phyloP scores from a whole-genome alignment of 208 protist species.

The Kentomonas sorsogonicus region DNA sequence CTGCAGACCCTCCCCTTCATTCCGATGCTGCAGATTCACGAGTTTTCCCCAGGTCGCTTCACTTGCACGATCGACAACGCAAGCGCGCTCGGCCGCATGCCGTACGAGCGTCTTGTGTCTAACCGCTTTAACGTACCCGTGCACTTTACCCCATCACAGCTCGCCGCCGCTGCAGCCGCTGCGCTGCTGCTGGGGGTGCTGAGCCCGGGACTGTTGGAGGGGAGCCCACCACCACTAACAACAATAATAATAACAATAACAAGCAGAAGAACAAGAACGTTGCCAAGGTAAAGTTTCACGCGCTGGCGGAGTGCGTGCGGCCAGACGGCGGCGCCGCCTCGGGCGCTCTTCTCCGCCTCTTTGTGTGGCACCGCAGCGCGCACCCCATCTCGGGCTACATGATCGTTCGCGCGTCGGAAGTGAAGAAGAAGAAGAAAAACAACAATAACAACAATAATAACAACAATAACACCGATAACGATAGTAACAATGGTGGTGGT shows the following conservation, averaged over 20 bases:
- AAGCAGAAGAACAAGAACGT: not conserved
- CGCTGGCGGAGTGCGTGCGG: too few species aligned
- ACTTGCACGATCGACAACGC: constrained; percentile 77
- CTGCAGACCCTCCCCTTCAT: constrained; percentile 52
- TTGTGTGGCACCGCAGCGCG: constrained; percentile 63
- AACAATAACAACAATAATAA: not conserved
- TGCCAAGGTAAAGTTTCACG: constrained; percentile 64
- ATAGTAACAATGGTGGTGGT: not conserved
- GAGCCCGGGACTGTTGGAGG: too few species aligned
- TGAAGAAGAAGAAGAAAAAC: constrained; percentile 66
- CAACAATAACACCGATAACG: constrained; percentile 1
- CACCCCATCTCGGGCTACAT: constrained; percentile 32
- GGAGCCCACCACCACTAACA: constrained; percentile 43
- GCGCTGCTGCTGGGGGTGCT: too few species aligned
- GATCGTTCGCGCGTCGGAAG: constrained; percentile 57
- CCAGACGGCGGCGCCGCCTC: too few species aligned
- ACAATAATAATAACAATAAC: not conserved
- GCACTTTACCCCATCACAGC: too few species aligned
- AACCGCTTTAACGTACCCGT: constrained; percentile 48
- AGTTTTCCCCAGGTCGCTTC: constrained; percentile 70
- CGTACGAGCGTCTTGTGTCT: constrained; percentile 48
- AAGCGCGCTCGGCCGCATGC: constrained; percentile 41
- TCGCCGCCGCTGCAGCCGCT: too few species aligned
- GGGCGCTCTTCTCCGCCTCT: too few species aligned
- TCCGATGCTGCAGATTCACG: constrained; percentile 73